A percentile compares a stretch with the other conserved stretches of the same genome.
Evolutionary conservation across 139 green algal species (phyloP).

Genomic region (Micromonas pusilla): DNA sequence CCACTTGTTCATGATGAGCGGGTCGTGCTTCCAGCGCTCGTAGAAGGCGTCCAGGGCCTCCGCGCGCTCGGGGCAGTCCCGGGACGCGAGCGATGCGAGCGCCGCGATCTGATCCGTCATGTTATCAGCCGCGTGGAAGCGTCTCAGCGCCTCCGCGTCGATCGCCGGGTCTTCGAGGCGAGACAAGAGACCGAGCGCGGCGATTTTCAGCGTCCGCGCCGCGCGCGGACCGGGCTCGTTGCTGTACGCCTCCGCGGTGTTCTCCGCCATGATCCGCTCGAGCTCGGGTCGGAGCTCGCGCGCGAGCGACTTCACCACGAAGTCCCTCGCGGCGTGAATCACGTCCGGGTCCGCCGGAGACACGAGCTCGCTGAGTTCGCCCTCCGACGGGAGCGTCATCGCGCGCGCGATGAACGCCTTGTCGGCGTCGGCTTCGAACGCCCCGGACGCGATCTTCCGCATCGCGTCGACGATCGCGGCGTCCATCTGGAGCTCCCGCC

Average conservation of each 20-base stretch:
- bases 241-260: constrained; percentile 47
- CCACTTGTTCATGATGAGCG: constrained; percentile 91
- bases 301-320: constrained; percentile 62
- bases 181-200: constrained; percentile 64
- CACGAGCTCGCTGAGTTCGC: constrained; percentile 70
- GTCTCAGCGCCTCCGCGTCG: constrained; percentile 37
- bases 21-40: constrained; percentile 73
- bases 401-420: constrained; percentile 46
- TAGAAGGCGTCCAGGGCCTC: constrained; percentile 70
- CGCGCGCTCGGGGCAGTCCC: constrained; percentile 46
- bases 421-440: constrained; percentile 11
- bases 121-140: constrained; percentile 69
- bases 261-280: constrained; percentile 52
- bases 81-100: constrained; percentile 58
- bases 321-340: constrained; percentile 56
- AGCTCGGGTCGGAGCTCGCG: constrained; percentile 63
- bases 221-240: constrained; percentile 53
- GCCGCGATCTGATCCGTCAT: constrained; percentile 94
- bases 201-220: constrained; percentile 74
- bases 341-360: constrained; percentile 55
- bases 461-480: constrained; percentile 16
- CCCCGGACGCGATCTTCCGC: constrained; percentile 15
- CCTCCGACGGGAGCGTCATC: constrained; percentile 53
- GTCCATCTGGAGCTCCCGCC: constrained; percentile 17
- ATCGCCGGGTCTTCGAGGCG: constrained; percentile 57